Conservation (phyloP, 1,284 basidiomycete genomes). For the Cryptococcus floricola region DNA sequence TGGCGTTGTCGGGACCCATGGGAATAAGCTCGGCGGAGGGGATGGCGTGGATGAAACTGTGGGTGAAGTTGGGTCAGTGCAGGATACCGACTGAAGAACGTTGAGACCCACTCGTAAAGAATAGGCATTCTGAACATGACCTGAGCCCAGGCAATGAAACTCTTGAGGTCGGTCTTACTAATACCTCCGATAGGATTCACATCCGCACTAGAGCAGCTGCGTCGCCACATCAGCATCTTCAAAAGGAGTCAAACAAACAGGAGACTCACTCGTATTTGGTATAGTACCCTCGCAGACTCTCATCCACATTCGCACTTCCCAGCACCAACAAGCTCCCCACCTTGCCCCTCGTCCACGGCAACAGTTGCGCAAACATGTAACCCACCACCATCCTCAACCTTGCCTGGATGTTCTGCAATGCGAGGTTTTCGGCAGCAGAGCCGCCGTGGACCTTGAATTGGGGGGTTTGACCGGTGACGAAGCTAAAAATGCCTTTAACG, state of each 20-base stretch:
- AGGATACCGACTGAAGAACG: background rate
- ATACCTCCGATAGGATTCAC: conserved; percentile 98
- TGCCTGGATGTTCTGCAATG: conserved; percentile 97
- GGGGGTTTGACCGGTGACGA: conserved; percentile 78
- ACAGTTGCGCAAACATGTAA: conserved; percentile 92
- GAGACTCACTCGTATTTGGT: conserved; percentile 89
- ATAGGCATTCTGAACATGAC: conserved; percentile 78
- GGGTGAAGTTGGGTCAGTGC: background rate
- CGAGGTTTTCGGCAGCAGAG: conserved; percentile 81
- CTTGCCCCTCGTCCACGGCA: conserved; percentile 87
- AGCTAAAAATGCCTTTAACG: conserved; percentile 73
- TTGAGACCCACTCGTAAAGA: conserved; percentile 60
- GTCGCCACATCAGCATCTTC: background rate
- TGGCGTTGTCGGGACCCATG: conserved; percentile 78
- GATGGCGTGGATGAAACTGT: conserved; percentile 81
- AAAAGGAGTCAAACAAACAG: background rate
- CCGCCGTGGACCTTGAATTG: conserved; percentile 88
- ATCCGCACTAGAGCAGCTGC: conserved; percentile 68
- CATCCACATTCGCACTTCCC: conserved; percentile 96
- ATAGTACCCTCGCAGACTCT: conserved; percentile 91
- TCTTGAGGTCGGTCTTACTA: conserved; percentile 95
- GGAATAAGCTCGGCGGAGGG: conserved; percentile 97
- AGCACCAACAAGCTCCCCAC: conserved; percentile 85
- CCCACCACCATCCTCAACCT: conserved; percentile 92
- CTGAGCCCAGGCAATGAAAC: conserved; percentile 83